Percentiles rank a stretch among this genome's conserved stretches.
Conservation (phyloP, 2,329 filamentous ascomycete species). For the Penicillium psychrosexuale region DNA sequence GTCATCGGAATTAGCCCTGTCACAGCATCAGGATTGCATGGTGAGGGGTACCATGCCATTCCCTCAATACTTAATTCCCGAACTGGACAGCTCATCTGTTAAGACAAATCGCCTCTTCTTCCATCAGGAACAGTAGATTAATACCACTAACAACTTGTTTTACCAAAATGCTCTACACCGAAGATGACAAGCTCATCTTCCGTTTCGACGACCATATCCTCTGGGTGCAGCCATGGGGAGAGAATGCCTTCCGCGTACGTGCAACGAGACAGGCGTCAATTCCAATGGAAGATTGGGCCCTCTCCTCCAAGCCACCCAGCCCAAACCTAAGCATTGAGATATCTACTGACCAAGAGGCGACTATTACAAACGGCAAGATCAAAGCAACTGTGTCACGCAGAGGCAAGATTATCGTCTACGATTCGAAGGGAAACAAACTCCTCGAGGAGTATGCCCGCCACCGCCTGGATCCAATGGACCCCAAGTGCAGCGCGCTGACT, state of each 20-base stretch:
- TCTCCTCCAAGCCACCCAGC: slow-evolving; percentile 23
- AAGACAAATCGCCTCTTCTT: not conserved
- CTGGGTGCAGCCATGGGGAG: slow-evolving; percentile 41
- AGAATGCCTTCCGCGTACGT: slow-evolving; percentile 39
- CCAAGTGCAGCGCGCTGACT: slow-evolving; percentile 57
- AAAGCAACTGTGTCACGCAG: slow-evolving; percentile 46
- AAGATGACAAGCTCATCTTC: slow-evolving; percentile 35
- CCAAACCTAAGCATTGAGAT: slow-evolving; percentile 15
- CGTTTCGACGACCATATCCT: slow-evolving; percentile 40
- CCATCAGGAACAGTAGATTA: not conserved
- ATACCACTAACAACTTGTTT: not conserved
- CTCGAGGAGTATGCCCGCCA: slow-evolving; percentile 55
- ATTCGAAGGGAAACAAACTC: slow-evolving; percentile 43
- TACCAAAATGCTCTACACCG: slow-evolving; percentile 33
- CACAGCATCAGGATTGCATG: not conserved
- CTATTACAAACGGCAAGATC: slow-evolving; percentile 50
- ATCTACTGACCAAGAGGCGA: slow-evolving; percentile 30
- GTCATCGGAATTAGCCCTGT: slow-evolving; percentile 1
- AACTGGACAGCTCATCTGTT: not conserved
- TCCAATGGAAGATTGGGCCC: slow-evolving; percentile 39
- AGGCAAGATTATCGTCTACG: slow-evolving; percentile 52
- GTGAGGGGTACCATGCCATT: slow-evolving; percentile 5
- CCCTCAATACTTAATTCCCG: slow-evolving; percentile 1
- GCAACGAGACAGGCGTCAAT: slow-evolving; percentile 38
- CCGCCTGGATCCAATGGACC: slow-evolving; percentile 52